Conservation (phyloP, 139 green algal genomes). For the Choricystis sp. region DNA sequence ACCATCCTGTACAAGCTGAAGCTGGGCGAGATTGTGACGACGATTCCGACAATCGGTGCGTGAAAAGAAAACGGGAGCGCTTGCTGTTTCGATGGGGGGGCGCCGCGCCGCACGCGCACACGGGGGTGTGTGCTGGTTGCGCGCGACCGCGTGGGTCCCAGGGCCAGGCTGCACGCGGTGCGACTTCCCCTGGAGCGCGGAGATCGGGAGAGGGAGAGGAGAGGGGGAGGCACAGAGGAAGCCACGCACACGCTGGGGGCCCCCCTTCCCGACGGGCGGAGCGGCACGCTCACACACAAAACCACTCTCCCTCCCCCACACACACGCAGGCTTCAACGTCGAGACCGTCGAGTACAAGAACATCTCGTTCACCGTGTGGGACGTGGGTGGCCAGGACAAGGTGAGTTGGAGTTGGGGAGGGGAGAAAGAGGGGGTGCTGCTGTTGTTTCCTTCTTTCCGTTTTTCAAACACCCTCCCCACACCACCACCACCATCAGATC, state of each 20-base stretch:
- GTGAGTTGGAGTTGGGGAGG: neutral
- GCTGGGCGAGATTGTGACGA: slow-evolving; percentile 96
- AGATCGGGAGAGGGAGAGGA: no score
- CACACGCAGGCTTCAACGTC: slow-evolving; percentile 60
- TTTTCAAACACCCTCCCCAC: neutral
- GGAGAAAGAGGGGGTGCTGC: neutral
- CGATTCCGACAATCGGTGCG: slow-evolving; percentile 95
- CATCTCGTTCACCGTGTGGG: slow-evolving; percentile 88
- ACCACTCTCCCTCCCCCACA: neutral
- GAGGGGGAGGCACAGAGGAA: no score
- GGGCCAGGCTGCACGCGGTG: no score
- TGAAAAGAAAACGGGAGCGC: no score
- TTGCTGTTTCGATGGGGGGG: neutral
- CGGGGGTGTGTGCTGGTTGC: neutral
- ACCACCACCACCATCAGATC: slow-evolving; percentile 31
- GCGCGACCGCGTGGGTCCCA: no score
- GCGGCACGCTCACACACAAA: no score
- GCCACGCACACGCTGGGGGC: no score
- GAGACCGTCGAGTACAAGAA: slow-evolving; percentile 96
- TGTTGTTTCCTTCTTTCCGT: neutral
- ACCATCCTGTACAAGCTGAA: slow-evolving; percentile 99
- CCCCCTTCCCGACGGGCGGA: no score
- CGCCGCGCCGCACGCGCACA: neutral
- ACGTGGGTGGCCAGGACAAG: slow-evolving; percentile 93
- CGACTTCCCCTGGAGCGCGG: no score